phyloP scores from a whole-genome alignment of 345 rosid genomes.

The Gossypium sturtianum region DNA sequence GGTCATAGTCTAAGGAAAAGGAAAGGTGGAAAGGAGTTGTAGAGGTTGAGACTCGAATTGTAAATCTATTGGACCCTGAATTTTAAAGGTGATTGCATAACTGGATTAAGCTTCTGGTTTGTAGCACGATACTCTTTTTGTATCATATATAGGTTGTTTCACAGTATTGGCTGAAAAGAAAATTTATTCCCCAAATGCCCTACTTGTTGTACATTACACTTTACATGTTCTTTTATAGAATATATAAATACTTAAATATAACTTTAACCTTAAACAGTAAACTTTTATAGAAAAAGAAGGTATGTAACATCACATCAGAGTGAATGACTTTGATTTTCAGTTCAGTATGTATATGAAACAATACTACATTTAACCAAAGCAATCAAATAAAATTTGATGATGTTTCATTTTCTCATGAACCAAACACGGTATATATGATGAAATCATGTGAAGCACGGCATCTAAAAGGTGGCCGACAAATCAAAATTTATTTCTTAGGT shows the following conservation, averaged over 20 bases:
- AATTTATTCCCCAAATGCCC: neutral
- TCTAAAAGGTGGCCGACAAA: too few species aligned
- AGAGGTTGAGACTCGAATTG: neutral
- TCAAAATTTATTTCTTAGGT: too few species aligned
- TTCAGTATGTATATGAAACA: too few species aligned
- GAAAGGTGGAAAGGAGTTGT: neutral
- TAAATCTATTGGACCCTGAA: neutral
- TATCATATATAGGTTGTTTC: neutral
- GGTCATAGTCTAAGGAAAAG: neutral
- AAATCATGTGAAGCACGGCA: too few species aligned
- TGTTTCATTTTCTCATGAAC: too few species aligned
- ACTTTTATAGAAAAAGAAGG: too few species aligned
- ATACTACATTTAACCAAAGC: too few species aligned
- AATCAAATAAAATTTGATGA: too few species aligned
- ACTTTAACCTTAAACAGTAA: neutral
- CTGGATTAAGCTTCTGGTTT: neutral
- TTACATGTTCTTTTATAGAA: neutral
- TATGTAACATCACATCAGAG: too few species aligned
- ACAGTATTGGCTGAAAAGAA: neutral
- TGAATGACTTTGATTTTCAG: too few species aligned
- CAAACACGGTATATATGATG: too few species aligned
- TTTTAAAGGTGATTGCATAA: neutral
- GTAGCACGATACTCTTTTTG: neutral
- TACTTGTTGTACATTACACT: neutral
- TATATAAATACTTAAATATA: neutral